Base-by-base conservation (phyloP, 2,329 filamentous ascomycete genomes). In the Ceratocystis colombiana region DNA sequence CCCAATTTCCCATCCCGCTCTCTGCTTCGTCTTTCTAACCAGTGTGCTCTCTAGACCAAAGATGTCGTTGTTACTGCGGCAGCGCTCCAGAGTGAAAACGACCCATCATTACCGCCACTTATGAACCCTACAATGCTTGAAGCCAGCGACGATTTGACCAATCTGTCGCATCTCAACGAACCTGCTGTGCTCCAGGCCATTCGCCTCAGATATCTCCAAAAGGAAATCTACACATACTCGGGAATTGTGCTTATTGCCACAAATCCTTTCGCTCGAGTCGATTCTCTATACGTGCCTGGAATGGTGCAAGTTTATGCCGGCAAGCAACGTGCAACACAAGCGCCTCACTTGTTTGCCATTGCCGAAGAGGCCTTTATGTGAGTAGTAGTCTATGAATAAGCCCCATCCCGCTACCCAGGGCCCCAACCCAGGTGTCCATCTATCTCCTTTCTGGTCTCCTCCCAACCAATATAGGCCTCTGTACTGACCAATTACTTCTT, bases 271-370 rank as follows among this genome's bases (percentile, higher is more conserved):
- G 94, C 95, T 65, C 85, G 94, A 70, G 92, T 99, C 71, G 94
- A 99, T 76, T 99, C 94, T 53, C 85, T 99, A 73, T 99, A 99
- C 77, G 94, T 99, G 10, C 92, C 93, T 20, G 94, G 94, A 70
- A 99, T 99, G 93, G 92, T 99, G n/a, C 94, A 99, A 76, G 91
- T 97, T 48, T 99, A 99, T 78, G 92, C 94, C 66, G 94, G 94
- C 73, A 97, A 93, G 77, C 92, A 96, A 77, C 85, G 94, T 77
- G 91, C 92, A 68, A 96, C 94, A 68, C 94, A 97, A 77, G 94
- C 95, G 67, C 94, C 94, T 65, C 94, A 99, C 84, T 79, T 99
- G 73, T 99, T 99, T 78, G 94, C 94, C 71, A 99, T 99, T 78
- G 94, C 94, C 55, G 94, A 99, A 76, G 95, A 99, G 78, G 92